Conservation (phyloP, 2,329 filamentous ascomycete genomes). For the Sarocladium kiliense region DNA sequence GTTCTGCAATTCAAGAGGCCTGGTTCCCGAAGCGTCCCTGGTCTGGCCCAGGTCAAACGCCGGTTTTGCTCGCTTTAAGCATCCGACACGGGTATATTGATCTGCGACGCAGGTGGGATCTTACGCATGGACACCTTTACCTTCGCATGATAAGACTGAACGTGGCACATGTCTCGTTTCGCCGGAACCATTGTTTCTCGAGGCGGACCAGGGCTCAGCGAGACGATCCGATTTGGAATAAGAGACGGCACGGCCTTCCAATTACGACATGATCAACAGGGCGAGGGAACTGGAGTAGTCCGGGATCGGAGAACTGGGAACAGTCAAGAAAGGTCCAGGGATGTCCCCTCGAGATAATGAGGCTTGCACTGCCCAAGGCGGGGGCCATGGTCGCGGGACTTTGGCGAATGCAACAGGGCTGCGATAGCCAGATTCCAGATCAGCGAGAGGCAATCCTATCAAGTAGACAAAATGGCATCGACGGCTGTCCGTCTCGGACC, state of each 20-base stretch:
- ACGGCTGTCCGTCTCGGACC: background rate
- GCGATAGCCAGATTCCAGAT: background rate
- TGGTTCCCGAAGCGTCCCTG: background rate
- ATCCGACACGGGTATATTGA: background rate
- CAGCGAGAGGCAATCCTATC: background rate
- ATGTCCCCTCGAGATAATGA: background rate
- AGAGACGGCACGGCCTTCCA: no score
- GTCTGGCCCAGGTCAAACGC: background rate
- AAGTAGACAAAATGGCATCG: background rate
- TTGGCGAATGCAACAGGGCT: background rate
- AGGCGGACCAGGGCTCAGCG: background rate
- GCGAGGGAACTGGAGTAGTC: background rate
- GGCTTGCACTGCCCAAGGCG: background rate
- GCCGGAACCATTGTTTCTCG: background rate
- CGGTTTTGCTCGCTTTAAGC: background rate
- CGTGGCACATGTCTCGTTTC: background rate
- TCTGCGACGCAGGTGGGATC: background rate
- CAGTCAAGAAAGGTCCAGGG: background rate
- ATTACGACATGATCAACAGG: no score
- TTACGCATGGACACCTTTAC: background rate
- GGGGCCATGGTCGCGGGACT: background rate
- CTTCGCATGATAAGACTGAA: background rate
- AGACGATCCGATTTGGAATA: no score
- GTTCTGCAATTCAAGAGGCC: background rate
- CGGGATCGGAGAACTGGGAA: background rate